phyloP scores from a whole-genome alignment of 31 red algal species.

The Pterothamnion heteromorphum region DNA sequence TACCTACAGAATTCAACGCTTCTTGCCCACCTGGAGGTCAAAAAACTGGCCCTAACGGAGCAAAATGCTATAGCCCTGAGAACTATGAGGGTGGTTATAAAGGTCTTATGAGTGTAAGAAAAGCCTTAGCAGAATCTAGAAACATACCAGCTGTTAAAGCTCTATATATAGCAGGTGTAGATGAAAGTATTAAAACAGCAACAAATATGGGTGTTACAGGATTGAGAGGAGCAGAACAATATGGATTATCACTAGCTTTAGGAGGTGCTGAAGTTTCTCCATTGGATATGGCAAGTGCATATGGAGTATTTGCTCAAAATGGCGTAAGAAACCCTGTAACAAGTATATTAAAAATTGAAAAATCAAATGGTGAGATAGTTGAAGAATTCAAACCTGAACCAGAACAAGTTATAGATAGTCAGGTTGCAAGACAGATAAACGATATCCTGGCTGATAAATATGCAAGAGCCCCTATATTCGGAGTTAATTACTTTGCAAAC shows the following conservation, averaged over 20 bases:
- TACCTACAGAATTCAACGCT: neutral
- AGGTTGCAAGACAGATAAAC: neutral
- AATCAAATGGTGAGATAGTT: neutral
- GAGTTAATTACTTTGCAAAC: neutral
- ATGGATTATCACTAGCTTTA: neutral
- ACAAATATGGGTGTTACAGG: neutral
- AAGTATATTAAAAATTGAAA: neutral
- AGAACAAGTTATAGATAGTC: neutral
- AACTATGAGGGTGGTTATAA: neutral
- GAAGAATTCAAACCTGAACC: neutral
- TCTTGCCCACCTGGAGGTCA: neutral
- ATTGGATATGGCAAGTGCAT: slow-evolving; percentile 17
- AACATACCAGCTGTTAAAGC: neutral
- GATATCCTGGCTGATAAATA: neutral
- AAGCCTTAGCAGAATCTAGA: neutral
- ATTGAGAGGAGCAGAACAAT: neutral
- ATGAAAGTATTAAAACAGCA: neutral
- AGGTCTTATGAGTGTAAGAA: neutral
- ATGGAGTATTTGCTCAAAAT: neutral
- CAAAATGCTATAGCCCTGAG: neutral
- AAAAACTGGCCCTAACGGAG: neutral
- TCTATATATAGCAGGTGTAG: neutral
- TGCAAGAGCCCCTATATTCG: neutral
- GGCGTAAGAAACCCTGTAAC: neutral
- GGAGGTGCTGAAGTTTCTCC: neutral